Percentiles rank a stretch among this genome's conserved stretches.
Evolutionary conservation across 208 protist genomes (phyloP).

Genomic region (Leishmania tropica): DNA sequence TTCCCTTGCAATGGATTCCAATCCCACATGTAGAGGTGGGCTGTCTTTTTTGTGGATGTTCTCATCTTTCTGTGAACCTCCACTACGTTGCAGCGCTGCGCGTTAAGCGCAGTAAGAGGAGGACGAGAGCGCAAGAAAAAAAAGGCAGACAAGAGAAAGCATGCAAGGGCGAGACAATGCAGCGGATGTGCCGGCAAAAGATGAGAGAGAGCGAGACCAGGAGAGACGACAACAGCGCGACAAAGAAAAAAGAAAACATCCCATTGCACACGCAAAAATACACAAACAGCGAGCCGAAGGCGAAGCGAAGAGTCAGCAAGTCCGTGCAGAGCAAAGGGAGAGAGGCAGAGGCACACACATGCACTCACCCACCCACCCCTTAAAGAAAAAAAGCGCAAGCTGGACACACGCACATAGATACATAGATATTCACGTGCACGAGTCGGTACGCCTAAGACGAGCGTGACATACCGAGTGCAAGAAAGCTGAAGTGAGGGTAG

Average conservation of each 20-base stretch:
- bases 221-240: background rate
- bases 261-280: background rate
- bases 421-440: background rate
- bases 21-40: background rate
- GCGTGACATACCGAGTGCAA: background rate
- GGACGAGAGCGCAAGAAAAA: background rate
- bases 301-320: background rate
- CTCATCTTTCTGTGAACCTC: background rate
- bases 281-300: constrained; percentile 9
- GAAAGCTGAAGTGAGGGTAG: background rate
- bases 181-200: background rate
- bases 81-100: background rate
- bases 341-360: background rate
- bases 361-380: background rate
- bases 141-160: background rate
- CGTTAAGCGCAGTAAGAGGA: background rate
- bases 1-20: background rate
- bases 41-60: background rate
- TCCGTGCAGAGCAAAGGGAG: background rate
- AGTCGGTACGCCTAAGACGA: background rate
- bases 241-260: background rate
- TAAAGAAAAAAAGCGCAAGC: background rate
- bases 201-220: background rate
- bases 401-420: background rate
- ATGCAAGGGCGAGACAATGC: background rate